Evolutionary conservation across 768 basidiomycete genomes (phyloP).

Genomic region (Trametes cinnabarina): DNA sequence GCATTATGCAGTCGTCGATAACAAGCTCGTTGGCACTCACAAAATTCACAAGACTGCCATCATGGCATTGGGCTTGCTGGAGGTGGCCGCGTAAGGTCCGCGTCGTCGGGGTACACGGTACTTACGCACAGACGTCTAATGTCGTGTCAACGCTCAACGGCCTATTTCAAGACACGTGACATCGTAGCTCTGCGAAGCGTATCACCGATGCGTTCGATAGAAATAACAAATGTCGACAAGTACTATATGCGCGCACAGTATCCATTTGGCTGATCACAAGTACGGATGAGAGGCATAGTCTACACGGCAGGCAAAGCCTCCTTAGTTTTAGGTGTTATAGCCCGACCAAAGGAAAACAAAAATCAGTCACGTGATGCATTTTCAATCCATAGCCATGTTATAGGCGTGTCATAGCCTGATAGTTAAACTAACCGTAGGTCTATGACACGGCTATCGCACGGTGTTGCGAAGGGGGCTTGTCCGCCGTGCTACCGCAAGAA

Average conservation of each 20-base stretch:
- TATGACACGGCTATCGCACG: no score
- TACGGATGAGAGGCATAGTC: no score
- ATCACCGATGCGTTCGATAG: slow-evolving; percentile 48
- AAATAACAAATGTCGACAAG: slow-evolving; percentile 36
- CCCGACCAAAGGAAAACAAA: no score
- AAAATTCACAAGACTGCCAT: slow-evolving; percentile 79
- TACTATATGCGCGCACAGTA: slow-evolving; percentile 54
- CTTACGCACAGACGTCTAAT: no score
- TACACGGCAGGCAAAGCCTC: no score
- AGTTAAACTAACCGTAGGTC: no score
- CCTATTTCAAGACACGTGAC: no score
- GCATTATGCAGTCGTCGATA: slow-evolving; percentile 86
- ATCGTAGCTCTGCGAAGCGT: slow-evolving; percentile 61
- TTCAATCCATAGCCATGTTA: no score
- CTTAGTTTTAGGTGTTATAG: no score
- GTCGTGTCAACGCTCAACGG: no score
- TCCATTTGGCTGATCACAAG: slow-evolving; percentile 68
- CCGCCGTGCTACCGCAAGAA: slow-evolving; percentile 72
- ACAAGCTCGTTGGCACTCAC: slow-evolving; percentile 69
- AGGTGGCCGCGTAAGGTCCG: slow-evolving; percentile 81
- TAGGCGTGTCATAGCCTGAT: no score
- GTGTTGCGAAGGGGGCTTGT: slow-evolving; percentile 41
- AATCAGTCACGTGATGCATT: no score
- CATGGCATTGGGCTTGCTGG: slow-evolving; percentile 66
- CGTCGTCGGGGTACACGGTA: slow-evolving; percentile 56